Evolutionary conservation across 768 basidiomycete genomes (phyloP).

Genomic region (Mycena albidolilacea): DNA sequence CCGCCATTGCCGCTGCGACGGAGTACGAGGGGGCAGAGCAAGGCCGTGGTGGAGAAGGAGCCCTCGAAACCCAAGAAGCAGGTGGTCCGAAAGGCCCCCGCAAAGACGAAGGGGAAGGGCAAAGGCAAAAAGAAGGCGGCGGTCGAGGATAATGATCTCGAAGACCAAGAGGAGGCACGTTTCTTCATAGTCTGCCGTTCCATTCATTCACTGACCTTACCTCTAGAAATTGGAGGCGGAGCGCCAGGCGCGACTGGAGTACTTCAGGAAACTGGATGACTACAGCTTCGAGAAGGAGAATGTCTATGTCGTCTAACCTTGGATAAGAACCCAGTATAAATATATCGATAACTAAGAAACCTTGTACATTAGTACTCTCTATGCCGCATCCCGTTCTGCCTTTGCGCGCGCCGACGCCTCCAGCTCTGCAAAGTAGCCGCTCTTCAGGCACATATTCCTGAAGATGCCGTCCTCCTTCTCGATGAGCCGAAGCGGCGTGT

Average conservation of each 20-base stretch:
- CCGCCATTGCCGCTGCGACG: conserved; percentile 28
- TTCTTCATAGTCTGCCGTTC: not conserved
- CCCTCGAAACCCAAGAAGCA: conserved; percentile 31
- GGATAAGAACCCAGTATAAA: not conserved
- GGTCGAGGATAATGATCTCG: conserved; percentile 22
- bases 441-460: conserved; percentile 67
- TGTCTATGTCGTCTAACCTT: conserved; percentile 67
- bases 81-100: conserved; percentile 7
- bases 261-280: conserved; percentile 66
- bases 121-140: conserved; percentile 34
- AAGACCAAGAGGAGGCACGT: conserved; percentile 35
- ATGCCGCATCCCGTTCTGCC: conserved; percentile 24
- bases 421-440: conserved; percentile 46
- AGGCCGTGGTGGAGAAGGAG: conserved; percentile 10
- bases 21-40: conserved; percentile 22
- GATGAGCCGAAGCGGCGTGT: conserved; percentile 67
- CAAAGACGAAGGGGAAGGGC: conserved; percentile 20
- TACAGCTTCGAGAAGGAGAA: conserved; percentile 72
- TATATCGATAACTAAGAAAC: not conserved
- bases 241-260: conserved; percentile 66
- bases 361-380: not conserved
- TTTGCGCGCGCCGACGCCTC: conserved; percentile 38
- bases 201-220: conserved; percentile 1
- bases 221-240: conserved; percentile 59
- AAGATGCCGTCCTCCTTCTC: conserved; percentile 64